These are phyloP conservation scores for Backusella luteola DNA, from an alignment of 192 early-diverging fungal genomes.

Conservation along the genomic window DNA sequence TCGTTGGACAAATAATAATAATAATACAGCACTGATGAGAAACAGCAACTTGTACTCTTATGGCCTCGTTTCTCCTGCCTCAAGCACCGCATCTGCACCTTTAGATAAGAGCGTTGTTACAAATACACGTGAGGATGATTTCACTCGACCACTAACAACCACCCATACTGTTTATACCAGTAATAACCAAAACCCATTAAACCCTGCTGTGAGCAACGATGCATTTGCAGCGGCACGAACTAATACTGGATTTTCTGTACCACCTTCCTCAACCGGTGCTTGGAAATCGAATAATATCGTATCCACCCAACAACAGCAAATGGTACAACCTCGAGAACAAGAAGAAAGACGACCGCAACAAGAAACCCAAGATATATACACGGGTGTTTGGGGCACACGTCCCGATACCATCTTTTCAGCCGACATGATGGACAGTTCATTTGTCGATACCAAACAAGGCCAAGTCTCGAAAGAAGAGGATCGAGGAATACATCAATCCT, in stretches of 20 bases:
- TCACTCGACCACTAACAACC: background rate
- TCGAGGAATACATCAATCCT: background rate
- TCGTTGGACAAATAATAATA: background rate
- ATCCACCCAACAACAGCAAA: background rate
- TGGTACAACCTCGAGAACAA: background rate
- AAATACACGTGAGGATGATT: background rate
- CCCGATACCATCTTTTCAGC: background rate
- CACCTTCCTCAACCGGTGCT: background rate
- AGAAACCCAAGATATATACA: slow-evolving; percentile 2
- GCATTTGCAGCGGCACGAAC: background rate
- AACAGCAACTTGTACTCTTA: background rate
- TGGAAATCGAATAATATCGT: background rate
- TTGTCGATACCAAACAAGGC: background rate
- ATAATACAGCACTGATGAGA: background rate
- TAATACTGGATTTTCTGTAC: background rate
- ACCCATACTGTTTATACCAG: background rate
- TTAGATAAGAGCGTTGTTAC: background rate
- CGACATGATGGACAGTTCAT: background rate
- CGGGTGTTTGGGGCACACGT: background rate
- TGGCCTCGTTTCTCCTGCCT: slow-evolving; percentile 6
- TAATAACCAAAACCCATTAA: background rate
- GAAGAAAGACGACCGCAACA: background rate
- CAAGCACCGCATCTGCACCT: slow-evolving; percentile 2
- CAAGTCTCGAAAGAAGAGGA: background rate
- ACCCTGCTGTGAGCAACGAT: background rate